Evolutionary conservation across 352 stramenopile genomes (phyloP).

Genomic region (Phytophthora multivora): DNA sequence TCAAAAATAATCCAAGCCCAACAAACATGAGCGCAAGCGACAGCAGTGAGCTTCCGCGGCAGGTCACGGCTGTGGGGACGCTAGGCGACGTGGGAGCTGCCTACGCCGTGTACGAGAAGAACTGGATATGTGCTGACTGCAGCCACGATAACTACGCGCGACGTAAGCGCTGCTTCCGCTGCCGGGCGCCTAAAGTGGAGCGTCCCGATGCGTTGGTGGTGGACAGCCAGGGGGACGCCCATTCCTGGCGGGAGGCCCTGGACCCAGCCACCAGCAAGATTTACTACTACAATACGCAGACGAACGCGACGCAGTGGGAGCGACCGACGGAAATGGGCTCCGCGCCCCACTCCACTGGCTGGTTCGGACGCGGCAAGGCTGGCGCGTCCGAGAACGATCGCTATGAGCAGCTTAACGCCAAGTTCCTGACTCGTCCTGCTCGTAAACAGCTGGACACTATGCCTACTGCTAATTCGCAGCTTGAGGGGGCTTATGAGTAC

Average conservation of each 20-base stretch:
- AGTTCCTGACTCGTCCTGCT: constrained; percentile 84
- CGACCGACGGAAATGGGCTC: constrained; percentile 90
- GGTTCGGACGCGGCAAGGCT: constrained; percentile 92
- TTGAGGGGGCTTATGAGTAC: constrained; percentile 94
- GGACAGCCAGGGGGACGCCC: constrained; percentile 49
- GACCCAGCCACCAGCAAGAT: constrained; percentile 90
- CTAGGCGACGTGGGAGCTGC: constrained; percentile 82
- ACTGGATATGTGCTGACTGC: constrained; percentile 89
- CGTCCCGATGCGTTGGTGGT: constrained; percentile 63
- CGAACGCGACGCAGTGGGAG: constrained; percentile 90
- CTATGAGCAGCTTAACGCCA: constrained; percentile 86
- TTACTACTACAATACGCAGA: constrained; percentile 94
- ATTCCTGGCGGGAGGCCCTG: constrained; percentile 91
- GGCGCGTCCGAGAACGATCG: constrained; percentile 67
- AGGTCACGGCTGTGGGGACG: constrained; percentile 80
- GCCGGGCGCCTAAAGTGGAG: constrained; percentile 74
- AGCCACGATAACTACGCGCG: constrained; percentile 88
- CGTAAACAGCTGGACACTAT: constrained; percentile 92
- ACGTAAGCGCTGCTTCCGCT: constrained; percentile 77
- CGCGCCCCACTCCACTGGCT: constrained; percentile 90
- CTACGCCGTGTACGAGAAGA: constrained; percentile 91
- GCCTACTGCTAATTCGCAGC: constrained; percentile 79
- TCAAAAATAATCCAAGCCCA: neutral
- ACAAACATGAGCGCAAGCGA: constrained; percentile 10
- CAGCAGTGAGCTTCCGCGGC: constrained; percentile 44